Conservation (phyloP, 2,329 filamentous ascomycete genomes). For the Pseudogymnoascus sp. region DNA sequence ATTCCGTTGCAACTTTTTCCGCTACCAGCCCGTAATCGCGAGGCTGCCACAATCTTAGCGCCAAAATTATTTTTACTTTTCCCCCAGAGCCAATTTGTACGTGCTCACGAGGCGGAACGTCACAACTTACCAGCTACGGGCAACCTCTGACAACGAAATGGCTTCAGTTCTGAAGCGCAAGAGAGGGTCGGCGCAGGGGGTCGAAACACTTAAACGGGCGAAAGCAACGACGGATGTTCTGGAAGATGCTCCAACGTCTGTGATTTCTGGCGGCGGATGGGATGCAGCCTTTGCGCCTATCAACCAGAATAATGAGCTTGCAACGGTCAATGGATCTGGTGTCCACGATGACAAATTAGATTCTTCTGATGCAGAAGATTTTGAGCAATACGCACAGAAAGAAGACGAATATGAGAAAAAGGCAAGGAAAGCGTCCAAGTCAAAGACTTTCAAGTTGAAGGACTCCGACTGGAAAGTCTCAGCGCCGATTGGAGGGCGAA, state of each 20-base stretch:
- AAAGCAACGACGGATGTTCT: constrained; percentile 20
- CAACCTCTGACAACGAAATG: constrained; percentile 26
- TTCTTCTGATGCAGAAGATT: constrained; percentile 18
- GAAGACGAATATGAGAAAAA: constrained; percentile 7
- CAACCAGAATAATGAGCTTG: constrained; percentile 16
- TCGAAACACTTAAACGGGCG: constrained; percentile 23
- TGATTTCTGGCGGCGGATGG: constrained; percentile 15
- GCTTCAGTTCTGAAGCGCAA: constrained; percentile 30
- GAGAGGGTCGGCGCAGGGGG: constrained; percentile 24
- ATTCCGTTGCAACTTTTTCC: constrained; percentile 7
- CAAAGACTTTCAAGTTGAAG: constrained; percentile 19
- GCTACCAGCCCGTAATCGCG: constrained; percentile 4
- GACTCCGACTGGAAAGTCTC: constrained; percentile 47
- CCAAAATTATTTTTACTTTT: constrained; percentile 12
- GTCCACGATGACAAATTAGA: constrained; percentile 11
- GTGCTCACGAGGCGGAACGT: constrained; percentile 8
- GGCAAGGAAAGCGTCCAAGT: constrained; percentile 25
- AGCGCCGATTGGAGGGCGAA: constrained; percentile 55
- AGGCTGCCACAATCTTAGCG: constrained; percentile 12
- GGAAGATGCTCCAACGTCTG: constrained; percentile 9
- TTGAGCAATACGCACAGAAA: constrained; percentile 16
- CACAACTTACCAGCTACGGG: constrained; percentile 9
- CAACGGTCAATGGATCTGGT: constrained; percentile 18
- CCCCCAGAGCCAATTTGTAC: constrained; percentile 1
- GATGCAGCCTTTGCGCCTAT: constrained; percentile 22